Conservation (phyloP, 1,139 yeast genomes). For the Maudiozyma humilis region DNA sequence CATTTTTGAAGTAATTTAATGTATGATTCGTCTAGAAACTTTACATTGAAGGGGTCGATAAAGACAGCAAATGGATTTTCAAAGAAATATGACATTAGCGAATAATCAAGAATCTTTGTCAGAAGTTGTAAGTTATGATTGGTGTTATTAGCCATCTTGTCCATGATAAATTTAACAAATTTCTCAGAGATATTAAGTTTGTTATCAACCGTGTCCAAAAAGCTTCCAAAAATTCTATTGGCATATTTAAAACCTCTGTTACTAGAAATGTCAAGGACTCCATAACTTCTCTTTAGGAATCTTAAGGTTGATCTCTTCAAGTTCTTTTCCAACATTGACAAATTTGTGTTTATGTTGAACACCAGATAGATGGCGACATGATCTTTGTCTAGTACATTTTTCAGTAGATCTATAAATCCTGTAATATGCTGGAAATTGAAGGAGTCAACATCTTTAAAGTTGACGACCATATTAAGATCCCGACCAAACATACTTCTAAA, state of each 20-base stretch:
- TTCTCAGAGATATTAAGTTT: conserved; percentile 28
- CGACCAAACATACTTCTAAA: conserved; percentile 24
- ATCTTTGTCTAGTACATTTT: conserved; percentile 23
- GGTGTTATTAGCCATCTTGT: conserved; percentile 29
- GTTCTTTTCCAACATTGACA: conserved; percentile 30
- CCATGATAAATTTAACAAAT: conserved; percentile 27
- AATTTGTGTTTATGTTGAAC: conserved; percentile 29
- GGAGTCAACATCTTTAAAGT: conserved; percentile 31
- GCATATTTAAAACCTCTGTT: conserved; percentile 30
- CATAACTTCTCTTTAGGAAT: conserved; percentile 23
- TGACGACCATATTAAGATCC: conserved; percentile 25
- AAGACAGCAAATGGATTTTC: conserved; percentile 55
- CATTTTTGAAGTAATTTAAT: conserved; percentile 37
- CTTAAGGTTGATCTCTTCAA: conserved; percentile 28
- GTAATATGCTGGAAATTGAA: conserved; percentile 25
- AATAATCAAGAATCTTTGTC: conserved; percentile 50
- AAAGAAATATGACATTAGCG: conserved; percentile 64
- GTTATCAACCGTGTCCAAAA: conserved; percentile 30
- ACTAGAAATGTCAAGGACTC: conserved; percentile 27
- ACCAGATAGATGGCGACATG: conserved; percentile 26
- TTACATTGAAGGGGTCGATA: conserved; percentile 33
- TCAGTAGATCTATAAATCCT: conserved; percentile 24
- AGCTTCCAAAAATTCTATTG: conserved; percentile 28
- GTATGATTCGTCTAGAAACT: conserved; percentile 31
- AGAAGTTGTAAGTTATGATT: conserved; percentile 28